These are phyloP conservation scores for Yamadazyma tumulicola DNA, from an alignment of 805 yeast genomes.

Conservation along the genomic window DNA sequence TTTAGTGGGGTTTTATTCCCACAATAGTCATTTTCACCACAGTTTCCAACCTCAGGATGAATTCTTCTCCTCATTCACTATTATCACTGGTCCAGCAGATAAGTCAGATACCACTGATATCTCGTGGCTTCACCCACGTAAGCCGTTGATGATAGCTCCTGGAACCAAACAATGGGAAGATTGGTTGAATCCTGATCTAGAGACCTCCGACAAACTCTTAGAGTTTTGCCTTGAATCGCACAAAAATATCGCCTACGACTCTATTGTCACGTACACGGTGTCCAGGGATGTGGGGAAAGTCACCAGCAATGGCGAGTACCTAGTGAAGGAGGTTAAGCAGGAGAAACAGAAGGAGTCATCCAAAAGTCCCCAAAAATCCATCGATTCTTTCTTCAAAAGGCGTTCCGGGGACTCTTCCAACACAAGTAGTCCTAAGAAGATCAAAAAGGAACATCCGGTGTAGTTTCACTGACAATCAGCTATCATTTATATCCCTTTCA, in stretches of 20 bases:
- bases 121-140: constrained; percentile 69
- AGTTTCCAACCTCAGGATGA: constrained; percentile 14
- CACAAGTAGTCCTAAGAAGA: constrained; percentile 3
- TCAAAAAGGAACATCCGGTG: constrained; percentile 6
- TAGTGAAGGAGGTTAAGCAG: constrained; percentile 27
- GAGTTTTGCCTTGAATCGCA: constrained; percentile 36
- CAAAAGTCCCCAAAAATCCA: constrained; percentile 18
- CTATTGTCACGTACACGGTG: constrained; percentile 55
- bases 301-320: constrained; percentile 40
- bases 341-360: constrained; percentile 5
- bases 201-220: constrained; percentile 38
- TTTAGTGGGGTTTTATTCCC: constrained; percentile 51
- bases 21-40: constrained; percentile 27
- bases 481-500: background rate
- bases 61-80: constrained; percentile 52
- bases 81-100: constrained; percentile 68
- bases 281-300: constrained; percentile 62
- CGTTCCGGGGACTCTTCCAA: constrained; percentile 2
- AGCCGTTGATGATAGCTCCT: constrained; percentile 70
- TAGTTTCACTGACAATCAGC: no score
- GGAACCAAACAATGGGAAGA: constrained; percentile 51
- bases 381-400: constrained; percentile 25
- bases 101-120: constrained; percentile 44
- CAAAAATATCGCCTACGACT: constrained; percentile 25
- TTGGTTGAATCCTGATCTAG: constrained; percentile 55